Conservation (phyloP, 1,139 yeast genomes). For the Saccharomyces hybrid region DNA sequence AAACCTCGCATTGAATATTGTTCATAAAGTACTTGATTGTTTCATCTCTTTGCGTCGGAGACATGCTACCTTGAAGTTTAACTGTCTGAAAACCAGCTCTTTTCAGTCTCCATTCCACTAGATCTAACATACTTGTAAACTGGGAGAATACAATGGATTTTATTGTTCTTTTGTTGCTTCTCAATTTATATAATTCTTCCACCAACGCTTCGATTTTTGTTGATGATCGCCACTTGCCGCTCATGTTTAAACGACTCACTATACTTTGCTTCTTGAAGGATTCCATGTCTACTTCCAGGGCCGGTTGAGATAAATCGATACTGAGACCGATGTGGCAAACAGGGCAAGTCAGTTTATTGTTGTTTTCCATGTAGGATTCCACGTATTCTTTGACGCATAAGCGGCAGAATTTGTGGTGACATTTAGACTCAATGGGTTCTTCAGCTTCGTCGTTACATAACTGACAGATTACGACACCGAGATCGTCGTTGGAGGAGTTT, state of each 20-base stretch:
- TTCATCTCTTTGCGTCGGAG: constrained; percentile 88
- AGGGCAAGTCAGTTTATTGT: constrained; percentile 68
- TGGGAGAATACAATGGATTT: constrained; percentile 96
- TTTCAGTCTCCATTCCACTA: constrained; percentile 89
- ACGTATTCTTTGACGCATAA: constrained; percentile 85
- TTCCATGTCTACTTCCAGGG: constrained; percentile 61
- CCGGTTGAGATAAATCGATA: constrained; percentile 82
- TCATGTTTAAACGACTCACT: constrained; percentile 79
- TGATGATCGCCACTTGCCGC: constrained; percentile 84
- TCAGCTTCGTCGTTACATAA: constrained; percentile 97
- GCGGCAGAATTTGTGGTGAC: constrained; percentile 90
- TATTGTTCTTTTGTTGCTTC: constrained; percentile 82
- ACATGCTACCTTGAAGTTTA: constrained; percentile 91
- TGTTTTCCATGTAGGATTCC: constrained; percentile 68
- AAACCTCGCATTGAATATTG: constrained; percentile 85
- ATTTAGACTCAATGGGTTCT: constrained; percentile 89
- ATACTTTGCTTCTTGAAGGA: constrained; percentile 71
- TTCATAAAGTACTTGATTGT: constrained; percentile 89
- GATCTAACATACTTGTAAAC: constrained; percentile 91
- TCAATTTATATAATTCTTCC: constrained; percentile 78
- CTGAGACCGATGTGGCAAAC: constrained; percentile 91
- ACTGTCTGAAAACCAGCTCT: constrained; percentile 94
- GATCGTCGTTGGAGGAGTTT: constrained; percentile 30
- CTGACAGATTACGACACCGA: constrained; percentile 76
- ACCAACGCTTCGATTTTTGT: constrained; percentile 95